Base-by-base conservation (phyloP, 805 yeast species). In the Barnettozyma californica region DNA sequence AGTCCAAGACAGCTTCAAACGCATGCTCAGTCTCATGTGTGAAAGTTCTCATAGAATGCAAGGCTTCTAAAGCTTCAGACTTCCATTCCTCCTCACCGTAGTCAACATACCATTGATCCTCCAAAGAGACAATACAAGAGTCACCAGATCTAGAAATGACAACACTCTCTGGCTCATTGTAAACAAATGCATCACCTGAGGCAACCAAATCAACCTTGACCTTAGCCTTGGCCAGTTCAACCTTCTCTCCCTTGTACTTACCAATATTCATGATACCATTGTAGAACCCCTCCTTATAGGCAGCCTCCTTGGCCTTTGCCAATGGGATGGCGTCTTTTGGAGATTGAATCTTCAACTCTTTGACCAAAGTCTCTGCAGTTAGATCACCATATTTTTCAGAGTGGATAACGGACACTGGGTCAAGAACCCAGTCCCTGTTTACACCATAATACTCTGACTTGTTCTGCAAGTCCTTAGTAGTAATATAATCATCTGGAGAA, bases 41-140 rank as follows among this genome's bases (percentile, higher is more conserved):
- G 74, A 78, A 92, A 10, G 91, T 78, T 66, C 86, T 79, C 92
- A 94, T 83, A 51, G 69, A 65, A 42, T 75, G 76, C 53, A 94
- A 76, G 66, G 95, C 85, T 60, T 85, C 94, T 54, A 82, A 70
- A 46, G 97, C 95, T 65, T 78, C 80, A 14, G 74, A 68, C 64
- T 86, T 87, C 99, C 99, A 94, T 14, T 70, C 58, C 58, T 80
- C 88, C 77, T 94, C 99, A 77, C 99, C 99, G 63, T 94, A 94
- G 67, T 94, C 97, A 60, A 88, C 78, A 69, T 81, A 94, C 99
- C 99, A 94, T 75, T 94, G 99, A 70, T 94, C 98, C 71, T 95
- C 98, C 45, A 94, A 78, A 6, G 98, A 89, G 37, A 94, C 99
- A 60, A 92, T 83, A 77, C 99, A 94, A 51, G 83, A 89, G 66